Evolutionary conservation across 129 eudicot genomes (phyloP), one percentile per base, ranked within the genome.

Genomic region (Flaveria sonorensis): DNA sequence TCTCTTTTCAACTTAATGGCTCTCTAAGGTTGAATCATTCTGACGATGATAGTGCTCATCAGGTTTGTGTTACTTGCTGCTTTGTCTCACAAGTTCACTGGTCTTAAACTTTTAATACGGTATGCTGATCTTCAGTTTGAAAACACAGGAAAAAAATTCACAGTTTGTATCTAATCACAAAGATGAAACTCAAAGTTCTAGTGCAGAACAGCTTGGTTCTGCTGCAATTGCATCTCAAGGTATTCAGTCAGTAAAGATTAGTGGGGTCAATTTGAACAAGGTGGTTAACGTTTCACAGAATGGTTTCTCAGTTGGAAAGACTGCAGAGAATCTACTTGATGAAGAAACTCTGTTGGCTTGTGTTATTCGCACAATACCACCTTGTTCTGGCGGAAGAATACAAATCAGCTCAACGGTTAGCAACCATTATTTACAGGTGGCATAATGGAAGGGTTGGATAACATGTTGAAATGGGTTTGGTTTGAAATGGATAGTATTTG

Each of bases 381-480:
- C 96, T 74, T 89, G 89, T 69, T 69, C 88, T 23, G 86, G 93
- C 61, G 96, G 97, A 74, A 86, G 85, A 81, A 94, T 94, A 60
- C 87, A 92, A 72, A 94, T 94, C 74, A 91, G 98, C 85, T 91
- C 98, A 79, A 94, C 98, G 85, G 98, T 94, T 71, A 65, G 96
- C 75, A 75, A 43, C 77, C 32, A 14, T 56, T 18, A 62, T 32
- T 20, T 23, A 56, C 18, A 69, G 20, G 28, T 69, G 26, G 50
- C 73, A 11, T 23, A 14, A 40, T 69, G 36, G 40, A 26, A 12
- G 40, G 40, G 73, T 48, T 14, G 39, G 59, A 57, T 23, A 46
- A 46, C 20, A 10, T 39, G 47, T 36, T 13, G 39, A 19, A 65
- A 39, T 39, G 47, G 26, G 70, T 16, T 65, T 18, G 70, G 70